Evolutionary conservation across 345 rosid species (phyloP).

Genomic region (Citrus sp.): DNA sequence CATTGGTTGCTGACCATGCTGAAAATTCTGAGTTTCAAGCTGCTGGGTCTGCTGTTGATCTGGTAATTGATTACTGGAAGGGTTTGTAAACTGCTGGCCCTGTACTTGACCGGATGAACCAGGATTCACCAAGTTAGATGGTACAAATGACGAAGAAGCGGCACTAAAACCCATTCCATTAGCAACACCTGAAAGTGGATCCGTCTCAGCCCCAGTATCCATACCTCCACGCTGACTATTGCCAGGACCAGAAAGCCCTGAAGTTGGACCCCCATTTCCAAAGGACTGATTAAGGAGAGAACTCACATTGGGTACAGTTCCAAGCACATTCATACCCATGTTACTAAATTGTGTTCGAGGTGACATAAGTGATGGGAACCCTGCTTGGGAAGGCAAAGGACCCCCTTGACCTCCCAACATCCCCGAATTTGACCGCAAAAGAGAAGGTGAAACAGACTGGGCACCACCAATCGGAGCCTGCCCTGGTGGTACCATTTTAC

Average conservation of each 20-base stretch:
- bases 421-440: conserved; percentile 69
- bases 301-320: conserved; percentile 69
- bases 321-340: conserved; percentile 81
- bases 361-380: conserved; percentile 63
- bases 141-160: conserved; percentile 54
- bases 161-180: conserved; percentile 63
- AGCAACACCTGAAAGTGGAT: conserved; percentile 63
- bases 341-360: conserved; percentile 66
- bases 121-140: conserved; percentile 60
- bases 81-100: conserved; percentile 68
- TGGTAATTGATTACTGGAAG: conserved; percentile 56
- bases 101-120: conserved; percentile 70
- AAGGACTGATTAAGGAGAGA: conserved; percentile 82
- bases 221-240: conserved; percentile 53
- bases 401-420: conserved; percentile 77
- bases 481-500: conserved; percentile 84
- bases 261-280: conserved; percentile 66
- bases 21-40: conserved; percentile 64
- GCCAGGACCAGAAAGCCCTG: conserved; percentile 49
- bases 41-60: conserved; percentile 77
- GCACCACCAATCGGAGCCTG: conserved; percentile 74
- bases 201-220: conserved; percentile 75
- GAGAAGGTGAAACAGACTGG: conserved; percentile 63
- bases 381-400: conserved; percentile 61
- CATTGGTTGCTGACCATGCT: conserved; percentile 68